These are phyloP conservation scores for Pseudogymnoascus sp. DNA, from an alignment of 2,329 filamentous ascomycete genomes.

Conservation along the genomic window DNA sequence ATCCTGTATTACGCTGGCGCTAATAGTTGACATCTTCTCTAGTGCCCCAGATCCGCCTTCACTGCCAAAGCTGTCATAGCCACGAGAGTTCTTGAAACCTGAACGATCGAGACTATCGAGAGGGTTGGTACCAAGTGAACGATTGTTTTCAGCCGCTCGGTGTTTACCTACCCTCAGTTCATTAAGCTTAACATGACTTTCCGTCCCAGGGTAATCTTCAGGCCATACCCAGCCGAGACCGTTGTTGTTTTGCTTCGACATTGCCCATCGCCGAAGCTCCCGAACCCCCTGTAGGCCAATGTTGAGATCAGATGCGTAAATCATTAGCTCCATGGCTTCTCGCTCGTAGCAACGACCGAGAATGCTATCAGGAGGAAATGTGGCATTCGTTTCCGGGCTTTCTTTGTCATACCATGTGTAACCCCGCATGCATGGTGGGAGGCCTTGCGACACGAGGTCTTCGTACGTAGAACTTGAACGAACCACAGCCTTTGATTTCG, in stretches of 20 bases:
- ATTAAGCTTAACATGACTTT: not conserved
- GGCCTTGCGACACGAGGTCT: not conserved
- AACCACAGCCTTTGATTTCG: constrained; percentile 7
- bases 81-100: not conserved
- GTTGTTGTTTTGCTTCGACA: not conserved
- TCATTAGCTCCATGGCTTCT: not conserved
- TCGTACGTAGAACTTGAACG: not conserved
- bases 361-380: not conserved
- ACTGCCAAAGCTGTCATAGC: not conserved
- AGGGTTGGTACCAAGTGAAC: not conserved
- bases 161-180: constrained; percentile 1
- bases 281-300: not conserved
- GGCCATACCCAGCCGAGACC: not conserved
- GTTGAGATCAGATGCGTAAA: constrained; percentile 3
- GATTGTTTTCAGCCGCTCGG: not conserved
- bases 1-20: not conserved
- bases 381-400: not conserved
- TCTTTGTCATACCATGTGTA: constrained; percentile 9
- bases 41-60: not conserved
- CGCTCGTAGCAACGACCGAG: constrained; percentile 4
- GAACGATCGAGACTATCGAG: not conserved
- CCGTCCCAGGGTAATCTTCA: not conserved
- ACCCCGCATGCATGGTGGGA: not conserved
- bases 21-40: constrained; percentile 10
- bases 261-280: constrained; percentile 1